phyloP scores from a whole-genome alignment of 805 yeast species.

The Metschnikowia cubensis region DNA sequence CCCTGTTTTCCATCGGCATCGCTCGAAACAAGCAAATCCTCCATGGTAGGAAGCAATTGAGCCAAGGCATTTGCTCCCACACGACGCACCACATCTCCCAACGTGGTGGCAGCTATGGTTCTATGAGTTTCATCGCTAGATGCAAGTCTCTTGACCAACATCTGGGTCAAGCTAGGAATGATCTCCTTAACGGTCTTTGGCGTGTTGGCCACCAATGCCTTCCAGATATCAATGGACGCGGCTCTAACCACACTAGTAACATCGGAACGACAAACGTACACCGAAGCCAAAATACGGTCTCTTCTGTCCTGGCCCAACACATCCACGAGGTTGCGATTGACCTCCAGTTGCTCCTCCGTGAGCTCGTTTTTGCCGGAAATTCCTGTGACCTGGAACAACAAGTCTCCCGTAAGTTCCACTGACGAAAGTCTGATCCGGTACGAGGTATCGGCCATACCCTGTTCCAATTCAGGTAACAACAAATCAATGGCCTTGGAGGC shows the following conservation, averaged over 20 bases:
- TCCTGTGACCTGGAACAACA: constrained; percentile 91
- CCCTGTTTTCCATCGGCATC: constrained; percentile 93
- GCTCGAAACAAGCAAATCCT: constrained; percentile 53
- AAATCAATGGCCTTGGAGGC: constrained; percentile 91
- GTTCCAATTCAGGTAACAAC: constrained; percentile 88
- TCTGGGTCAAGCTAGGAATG: constrained; percentile 72
- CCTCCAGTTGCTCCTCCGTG: constrained; percentile 52
- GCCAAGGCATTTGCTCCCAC: constrained; percentile 86
- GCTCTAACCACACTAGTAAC: constrained; percentile 80
- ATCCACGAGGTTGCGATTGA: constrained; percentile 58
- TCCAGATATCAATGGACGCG: constrained; percentile 94
- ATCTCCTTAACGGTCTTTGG: constrained; percentile 93
- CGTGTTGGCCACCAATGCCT: constrained; percentile 91
- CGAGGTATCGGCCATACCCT: constrained; percentile 77
- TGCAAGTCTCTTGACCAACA: constrained; percentile 80
- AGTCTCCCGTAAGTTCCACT: constrained; percentile 92
- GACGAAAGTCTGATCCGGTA: constrained; percentile 89
- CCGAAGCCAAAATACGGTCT: constrained; percentile 76
- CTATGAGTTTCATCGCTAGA: constrained; percentile 76
- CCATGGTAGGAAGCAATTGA: constrained; percentile 80
- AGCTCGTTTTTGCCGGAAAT: constrained; percentile 73
- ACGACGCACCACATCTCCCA: constrained; percentile 92
- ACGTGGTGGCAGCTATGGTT: constrained; percentile 84
- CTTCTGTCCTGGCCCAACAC: constrained; percentile 85
- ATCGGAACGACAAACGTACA: constrained; percentile 93